Conservation (phyloP, 2,329 filamentous ascomycete genomes). For the Microcyclosporella mali region DNA sequence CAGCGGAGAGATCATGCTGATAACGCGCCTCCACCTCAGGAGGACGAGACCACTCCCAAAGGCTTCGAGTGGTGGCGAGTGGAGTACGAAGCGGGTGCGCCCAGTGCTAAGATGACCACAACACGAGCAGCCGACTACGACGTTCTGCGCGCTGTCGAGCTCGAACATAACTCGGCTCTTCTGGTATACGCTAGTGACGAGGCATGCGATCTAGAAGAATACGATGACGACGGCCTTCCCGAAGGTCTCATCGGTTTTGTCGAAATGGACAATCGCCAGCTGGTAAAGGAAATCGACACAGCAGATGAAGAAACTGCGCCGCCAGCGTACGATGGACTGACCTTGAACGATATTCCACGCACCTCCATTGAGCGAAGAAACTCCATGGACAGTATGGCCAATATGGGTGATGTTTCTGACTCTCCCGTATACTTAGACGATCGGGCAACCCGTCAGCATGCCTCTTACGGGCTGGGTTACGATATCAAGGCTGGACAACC, state of each 20-base stretch:
- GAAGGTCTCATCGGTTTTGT: conserved; percentile 24
- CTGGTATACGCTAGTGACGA: conserved; percentile 55
- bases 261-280: conserved; percentile 21
- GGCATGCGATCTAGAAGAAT: conserved; percentile 18
- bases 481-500: neutral
- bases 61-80: conserved; percentile 53
- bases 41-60: conserved; percentile 31
- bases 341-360: conserved; percentile 2
- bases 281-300: conserved; percentile 17
- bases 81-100: conserved; percentile 42
- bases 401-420: neutral
- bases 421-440: neutral
- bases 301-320: neutral
- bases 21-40: conserved; percentile 2
- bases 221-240: conserved; percentile 16
- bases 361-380: conserved; percentile 5
- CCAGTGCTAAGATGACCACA: conserved; percentile 32
- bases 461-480: neutral
- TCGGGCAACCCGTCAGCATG: neutral
- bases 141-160: conserved; percentile 48
- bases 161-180: conserved; percentile 47
- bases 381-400: conserved; percentile 9
- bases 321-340: neutral
- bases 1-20: conserved; percentile 10
- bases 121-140: conserved; percentile 39